Evolutionary conservation across 768 basidiomycete genomes (phyloP), one percentile per base, ranked within the genome.

Genomic region (Suillus plorans): DNA sequence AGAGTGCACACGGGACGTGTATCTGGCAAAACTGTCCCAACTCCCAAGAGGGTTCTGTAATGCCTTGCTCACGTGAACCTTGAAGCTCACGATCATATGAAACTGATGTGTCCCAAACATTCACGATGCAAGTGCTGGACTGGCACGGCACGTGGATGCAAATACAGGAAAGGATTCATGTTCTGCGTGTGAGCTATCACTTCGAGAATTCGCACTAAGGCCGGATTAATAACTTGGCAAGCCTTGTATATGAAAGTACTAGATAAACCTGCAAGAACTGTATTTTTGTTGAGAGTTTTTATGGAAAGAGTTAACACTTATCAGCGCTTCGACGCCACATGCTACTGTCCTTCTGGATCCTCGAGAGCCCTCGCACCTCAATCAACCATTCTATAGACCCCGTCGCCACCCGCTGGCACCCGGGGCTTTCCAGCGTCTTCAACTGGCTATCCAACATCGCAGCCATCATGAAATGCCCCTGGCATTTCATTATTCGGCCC

Each of bases 381-480:
- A 84, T 87, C 25, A 77, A 69, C 58, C 79, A 80, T 45, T 83
- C 80, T 42, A 88, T 69, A 16, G 80, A 73, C n/a, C 93, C 86
- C 5, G 80, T 78, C 22, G 92, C 82, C 91, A 1, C 80, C 87
- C 44, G 79, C 79, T 0, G 93, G 36, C 8, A 37, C 10, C 10
- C 31, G 31, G 36, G 93, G 62, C 79, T 80, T 77, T 95, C 90
- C 68, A 95, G 71, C 52, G 89, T 87, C 9, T 73, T 73, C 69
- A 94, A 69, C 79, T 96, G 94, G 67, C 90, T 89, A 60, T 89
- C 88, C 69, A 96, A 78, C 93, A 95, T 94, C 4, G 70, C 72
- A 31, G 86, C 85, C 77, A 90, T 94, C 89, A 95, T 91, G 68
- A 90, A 95, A 74, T 96, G 94, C 0, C 88, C 88, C 47, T 81